Conservation (phyloP, 208 protist species). For the Eutreptiella sp. region DNA sequence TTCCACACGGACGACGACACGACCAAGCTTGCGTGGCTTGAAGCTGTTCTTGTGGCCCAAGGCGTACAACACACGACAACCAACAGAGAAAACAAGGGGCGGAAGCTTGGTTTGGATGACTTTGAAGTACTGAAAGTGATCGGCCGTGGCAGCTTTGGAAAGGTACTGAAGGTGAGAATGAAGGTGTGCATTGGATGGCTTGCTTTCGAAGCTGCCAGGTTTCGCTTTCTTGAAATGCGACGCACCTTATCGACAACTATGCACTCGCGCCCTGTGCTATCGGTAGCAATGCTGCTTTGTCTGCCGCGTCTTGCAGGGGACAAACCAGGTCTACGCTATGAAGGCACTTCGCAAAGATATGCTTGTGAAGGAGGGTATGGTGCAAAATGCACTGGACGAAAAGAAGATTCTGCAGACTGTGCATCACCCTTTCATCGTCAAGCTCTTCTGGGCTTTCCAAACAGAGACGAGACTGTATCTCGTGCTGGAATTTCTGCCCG, state of each 20-base stretch:
- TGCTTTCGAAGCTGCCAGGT: too few species aligned
- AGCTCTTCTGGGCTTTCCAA: constrained; percentile 74
- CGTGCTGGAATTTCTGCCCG: constrained; percentile 82
- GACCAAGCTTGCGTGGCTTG: too few species aligned
- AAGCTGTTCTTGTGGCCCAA: too few species aligned
- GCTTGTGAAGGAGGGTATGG: constrained; percentile 67
- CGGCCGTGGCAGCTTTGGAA: constrained; percentile 85
- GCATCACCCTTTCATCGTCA: constrained; percentile 74
- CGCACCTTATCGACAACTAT: too few species aligned
- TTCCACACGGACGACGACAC: too few species aligned
- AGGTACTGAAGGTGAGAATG: constrained; percentile 78
- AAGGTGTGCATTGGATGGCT: constrained; percentile 56
- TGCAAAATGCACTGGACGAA: constrained; percentile 75
- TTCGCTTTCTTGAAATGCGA: too few species aligned
- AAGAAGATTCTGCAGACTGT: constrained; percentile 59
- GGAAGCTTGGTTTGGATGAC: constrained; percentile 45
- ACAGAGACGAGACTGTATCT: constrained; percentile 74
- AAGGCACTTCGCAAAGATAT: constrained; percentile 75
- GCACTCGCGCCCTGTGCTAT: too few species aligned
- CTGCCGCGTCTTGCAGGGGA: constrained; percentile 42
- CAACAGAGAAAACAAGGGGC: neutral
- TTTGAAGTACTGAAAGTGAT: constrained; percentile 78
- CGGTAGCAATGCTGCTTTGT: too few species aligned
- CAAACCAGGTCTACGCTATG: constrained; percentile 70
- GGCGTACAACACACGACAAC: too few species aligned